These are phyloP conservation scores for Colletotrichum tanaceti DNA, from an alignment of 2,329 filamentous ascomycete species.

Conservation along the genomic window DNA sequence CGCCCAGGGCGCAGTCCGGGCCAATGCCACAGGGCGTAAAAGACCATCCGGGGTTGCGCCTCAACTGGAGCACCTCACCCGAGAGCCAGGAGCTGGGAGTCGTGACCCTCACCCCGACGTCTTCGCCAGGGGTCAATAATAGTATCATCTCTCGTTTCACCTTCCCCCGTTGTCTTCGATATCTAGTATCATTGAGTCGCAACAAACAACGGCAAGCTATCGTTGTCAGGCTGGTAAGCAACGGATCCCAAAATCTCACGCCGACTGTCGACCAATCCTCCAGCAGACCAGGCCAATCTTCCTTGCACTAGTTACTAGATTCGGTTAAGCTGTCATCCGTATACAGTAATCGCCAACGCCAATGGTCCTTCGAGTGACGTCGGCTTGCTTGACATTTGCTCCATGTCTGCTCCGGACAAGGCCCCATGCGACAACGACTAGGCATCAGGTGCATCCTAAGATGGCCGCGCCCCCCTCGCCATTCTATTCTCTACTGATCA, in stretches of 20 bases:
- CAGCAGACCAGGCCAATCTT: not conserved
- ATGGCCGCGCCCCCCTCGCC: slow-evolving; percentile 10
- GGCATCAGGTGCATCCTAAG: slow-evolving; percentile 25
- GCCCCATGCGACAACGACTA: slow-evolving; percentile 25
- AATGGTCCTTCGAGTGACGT: slow-evolving; percentile 28
- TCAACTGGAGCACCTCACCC: slow-evolving; percentile 1
- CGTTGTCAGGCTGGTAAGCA: not conserved
- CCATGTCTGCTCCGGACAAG: not conserved
- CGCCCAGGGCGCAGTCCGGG: slow-evolving; percentile 2
- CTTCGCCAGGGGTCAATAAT: slow-evolving; percentile 23
- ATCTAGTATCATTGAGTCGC: slow-evolving; percentile 7
- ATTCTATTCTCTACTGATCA: not conserved
- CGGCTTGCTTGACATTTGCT: slow-evolving; percentile 4
- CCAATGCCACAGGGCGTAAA: slow-evolving; percentile 5
- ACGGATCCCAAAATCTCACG: slow-evolving; percentile 17
- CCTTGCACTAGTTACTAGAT: not conserved
- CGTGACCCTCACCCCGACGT: slow-evolving; percentile 7
- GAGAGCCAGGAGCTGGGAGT: too few species aligned
- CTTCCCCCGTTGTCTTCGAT: slow-evolving; percentile 5
- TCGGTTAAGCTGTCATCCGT: slow-evolving; percentile 18
- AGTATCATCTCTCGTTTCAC: slow-evolving; percentile 35
- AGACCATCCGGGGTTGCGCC: slow-evolving; percentile 10
- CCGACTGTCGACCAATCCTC: not conserved
- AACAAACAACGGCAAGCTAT: not conserved
- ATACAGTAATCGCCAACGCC: slow-evolving; percentile 3